A percentile compares a stretch with the other conserved stretches of the same genome.
phyloP scores from a whole-genome alignment of 371 early-diverging fungal genomes.

The Apophysomyces elegans region DNA sequence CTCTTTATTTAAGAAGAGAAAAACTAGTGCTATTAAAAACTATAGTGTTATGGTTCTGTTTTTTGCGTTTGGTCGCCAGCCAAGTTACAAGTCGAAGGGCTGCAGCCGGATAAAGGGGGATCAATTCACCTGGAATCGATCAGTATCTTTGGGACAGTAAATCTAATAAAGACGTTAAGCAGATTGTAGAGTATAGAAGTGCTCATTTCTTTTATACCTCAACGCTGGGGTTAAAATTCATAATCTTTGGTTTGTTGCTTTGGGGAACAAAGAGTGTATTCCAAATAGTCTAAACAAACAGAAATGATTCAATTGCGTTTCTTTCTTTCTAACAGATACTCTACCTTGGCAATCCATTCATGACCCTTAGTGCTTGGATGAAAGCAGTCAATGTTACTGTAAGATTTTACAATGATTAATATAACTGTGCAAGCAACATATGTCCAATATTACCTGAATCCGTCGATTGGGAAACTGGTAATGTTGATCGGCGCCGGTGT shows the following conservation, averaged over 20 bases:
- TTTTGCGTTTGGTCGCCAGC: no score
- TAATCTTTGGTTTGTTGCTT: not conserved
- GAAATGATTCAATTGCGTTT: not conserved
- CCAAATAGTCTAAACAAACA: not conserved
- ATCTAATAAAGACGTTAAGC: not conserved
- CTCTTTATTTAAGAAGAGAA: no score
- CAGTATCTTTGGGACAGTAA: slow-evolving; percentile 1
- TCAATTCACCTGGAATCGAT: slow-evolving; percentile 1
- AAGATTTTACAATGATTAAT: not conserved
- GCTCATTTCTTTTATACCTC: not conserved
- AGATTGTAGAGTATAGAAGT: not conserved
- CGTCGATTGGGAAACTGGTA: slow-evolving; percentile 31
- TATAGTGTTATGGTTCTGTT: no score
- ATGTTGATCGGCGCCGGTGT: slow-evolving; percentile 27
- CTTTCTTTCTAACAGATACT: no score
- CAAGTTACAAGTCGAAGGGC: no score
- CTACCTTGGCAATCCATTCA: slow-evolving; percentile 20
- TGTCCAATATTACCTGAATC: slow-evolving; percentile 24
- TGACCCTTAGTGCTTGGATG: slow-evolving; percentile 19
- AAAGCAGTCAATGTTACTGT: slow-evolving; percentile 26
- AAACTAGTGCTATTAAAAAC: no score
- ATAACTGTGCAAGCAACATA: not conserved
- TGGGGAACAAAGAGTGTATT: not conserved
- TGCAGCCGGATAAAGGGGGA: no score
- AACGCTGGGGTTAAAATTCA: not conserved